Base-by-base conservation (phyloP, 257 asterid genomes). In the Capsicum chinense region DNA sequence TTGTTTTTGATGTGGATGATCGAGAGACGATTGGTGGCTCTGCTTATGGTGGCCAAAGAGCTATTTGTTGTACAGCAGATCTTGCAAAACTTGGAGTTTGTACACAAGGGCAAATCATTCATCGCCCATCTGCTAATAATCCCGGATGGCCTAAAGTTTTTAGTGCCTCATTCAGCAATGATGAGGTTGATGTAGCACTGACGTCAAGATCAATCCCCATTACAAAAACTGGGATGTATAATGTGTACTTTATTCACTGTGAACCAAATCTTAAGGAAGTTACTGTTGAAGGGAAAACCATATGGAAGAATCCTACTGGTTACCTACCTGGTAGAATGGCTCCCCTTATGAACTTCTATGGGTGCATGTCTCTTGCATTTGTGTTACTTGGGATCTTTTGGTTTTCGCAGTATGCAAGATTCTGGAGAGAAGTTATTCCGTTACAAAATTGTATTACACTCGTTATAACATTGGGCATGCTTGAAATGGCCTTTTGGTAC, bases 291-390 rank as follows among this genome's bases (percentile, higher is more conserved):
- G 99, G 99, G 68, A 93, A 90, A 92, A 91, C 98, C 70, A 91
- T 97, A 47, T 97, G 99, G 99, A 97, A 95, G 89, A 97, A 97
- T 80, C 98, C 98, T 21, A 88, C 90, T 6, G 99, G 99, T 79
- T 97, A 93, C 87, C 89, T 97, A 56, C 99, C 99, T 39, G 99
- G 99, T 83, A 91, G 99, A 87, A 97, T 97, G 99, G 97, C 99
- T 62, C 99, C 99, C 3, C 93, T 97, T 56, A 91, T 90, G 99
- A 91, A 90, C 70, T 97, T 95, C 87, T 97, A 90, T 47, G 95
- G 97, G 69, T 88, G 91, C 87, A 94, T 97, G 97, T 95, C 99
- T 81, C 92, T 97, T 71, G 93, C 97, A 76, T 95, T 93, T 79
- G 92, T 93, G 82, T 82, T 93, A 71, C 97, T 97, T 33, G 98